These are phyloP conservation scores for Panicum hallii DNA, from an alignment of 202 grass and related monocot genomes.

Conservation along the genomic window DNA sequence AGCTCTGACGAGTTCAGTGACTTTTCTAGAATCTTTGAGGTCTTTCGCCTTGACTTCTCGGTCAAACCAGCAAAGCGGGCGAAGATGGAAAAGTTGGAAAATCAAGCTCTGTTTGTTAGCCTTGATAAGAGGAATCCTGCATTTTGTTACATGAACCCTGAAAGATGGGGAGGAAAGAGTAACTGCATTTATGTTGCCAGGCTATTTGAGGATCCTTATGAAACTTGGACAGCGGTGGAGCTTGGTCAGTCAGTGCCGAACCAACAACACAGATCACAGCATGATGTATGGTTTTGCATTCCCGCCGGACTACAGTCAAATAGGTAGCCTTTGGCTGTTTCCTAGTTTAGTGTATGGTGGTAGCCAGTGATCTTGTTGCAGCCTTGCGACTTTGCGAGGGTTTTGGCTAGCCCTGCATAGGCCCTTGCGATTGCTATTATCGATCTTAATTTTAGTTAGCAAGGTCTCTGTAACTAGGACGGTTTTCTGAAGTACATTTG, in stretches of 20 bases:
- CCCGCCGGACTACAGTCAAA: not conserved
- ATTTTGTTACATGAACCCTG: conserved; percentile 5
- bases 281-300: not conserved
- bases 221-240: conserved; percentile 9
- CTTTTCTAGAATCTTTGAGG: not conserved
- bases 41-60: not conserved
- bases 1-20: not conserved
- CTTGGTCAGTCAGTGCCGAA: conserved; percentile 20
- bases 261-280: not conserved
- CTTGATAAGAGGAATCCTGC: conserved; percentile 2
- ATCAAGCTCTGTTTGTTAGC: conserved; percentile 1
- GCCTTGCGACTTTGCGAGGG: not conserved
- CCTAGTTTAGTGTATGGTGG: conserved; percentile 23
- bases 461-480: not conserved
- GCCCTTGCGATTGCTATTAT: not conserved
- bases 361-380: not conserved
- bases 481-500: not conserved
- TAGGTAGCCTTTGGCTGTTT: not conserved
- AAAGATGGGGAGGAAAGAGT: conserved; percentile 13
- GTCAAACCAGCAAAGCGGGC: not conserved
- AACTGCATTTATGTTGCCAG: conserved; percentile 17
- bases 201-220: conserved; percentile 14
- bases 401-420: not conserved
- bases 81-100: conserved; percentile 2
- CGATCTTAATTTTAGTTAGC: not conserved